Conservation (phyloP, 345 rosid genomes). For the Pistacia atlantica region DNA sequence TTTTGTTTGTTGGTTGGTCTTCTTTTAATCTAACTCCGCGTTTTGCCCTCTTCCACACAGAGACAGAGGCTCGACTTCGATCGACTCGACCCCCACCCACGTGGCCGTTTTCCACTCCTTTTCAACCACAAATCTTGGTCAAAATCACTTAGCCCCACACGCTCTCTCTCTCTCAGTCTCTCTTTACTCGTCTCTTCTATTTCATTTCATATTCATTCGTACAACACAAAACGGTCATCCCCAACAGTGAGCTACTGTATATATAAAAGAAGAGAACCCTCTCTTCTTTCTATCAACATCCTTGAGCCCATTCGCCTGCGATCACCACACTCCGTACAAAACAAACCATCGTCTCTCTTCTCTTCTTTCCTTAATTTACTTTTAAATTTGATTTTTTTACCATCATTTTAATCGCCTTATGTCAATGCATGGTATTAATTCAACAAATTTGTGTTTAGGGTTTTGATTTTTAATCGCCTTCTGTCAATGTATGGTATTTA, state of each 20-base stretch:
- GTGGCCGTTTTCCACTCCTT: conserved; percentile 13
- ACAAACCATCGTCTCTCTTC: not conserved
- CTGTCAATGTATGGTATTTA: too few species aligned
- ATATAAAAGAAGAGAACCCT: too few species aligned
- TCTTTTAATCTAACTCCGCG: conserved; percentile 15
- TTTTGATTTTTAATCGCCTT: too few species aligned
- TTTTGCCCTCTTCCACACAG: conserved; percentile 11
- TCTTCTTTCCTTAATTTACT: too few species aligned
- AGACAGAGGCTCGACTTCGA: not conserved
- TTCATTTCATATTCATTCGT: not conserved
- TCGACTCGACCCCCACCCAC: conserved; percentile 1
- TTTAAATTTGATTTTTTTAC: not conserved
- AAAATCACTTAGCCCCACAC: conserved; percentile 17
- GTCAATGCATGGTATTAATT: too few species aligned
- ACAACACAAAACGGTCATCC: not conserved
- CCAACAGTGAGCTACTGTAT: not conserved
- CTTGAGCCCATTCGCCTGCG: conserved; percentile 1
- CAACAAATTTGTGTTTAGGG: too few species aligned
- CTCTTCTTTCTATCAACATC: conserved; percentile 15
- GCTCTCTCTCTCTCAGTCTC: not conserved
- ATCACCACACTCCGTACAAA: not conserved
- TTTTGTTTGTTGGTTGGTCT: not conserved
- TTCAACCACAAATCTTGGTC: conserved; percentile 29
- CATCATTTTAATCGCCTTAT: too few species aligned
- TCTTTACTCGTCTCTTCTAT: conserved; percentile 6